Evolutionary conservation across 176 grass and related monocot species (phyloP), one percentile per base, ranked within the genome.

Genomic region (Elymus sibiricus): DNA sequence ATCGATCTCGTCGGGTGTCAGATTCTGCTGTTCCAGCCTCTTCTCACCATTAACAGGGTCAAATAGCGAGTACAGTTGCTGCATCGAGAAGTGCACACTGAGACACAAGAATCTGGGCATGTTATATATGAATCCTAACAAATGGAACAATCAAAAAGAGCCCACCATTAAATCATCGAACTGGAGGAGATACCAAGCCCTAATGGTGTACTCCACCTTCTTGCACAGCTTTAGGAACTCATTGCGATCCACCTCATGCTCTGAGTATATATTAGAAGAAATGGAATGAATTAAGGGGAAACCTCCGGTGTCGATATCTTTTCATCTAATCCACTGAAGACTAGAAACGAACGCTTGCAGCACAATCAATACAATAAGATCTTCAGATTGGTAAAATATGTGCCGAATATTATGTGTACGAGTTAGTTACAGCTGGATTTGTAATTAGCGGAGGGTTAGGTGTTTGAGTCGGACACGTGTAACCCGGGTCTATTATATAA

Each of bases 191-290:
- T 97, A 92, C 90, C 92, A 97, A 78, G 94, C 94, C 83, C 90
- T 64, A 61, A 97, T 87, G 11, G 92, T 88, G 88, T 92, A 94
- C 68, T 97, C 94, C 28, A 90, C 82, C 85, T 90, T 94, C 89
- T 94, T 94, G 87, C 91, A 93, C 19, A 97, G 82, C 89, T 90
- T 97, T 46, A 85, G n/a, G 78, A 97, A 97, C 79, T 92, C 94
- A 2, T 29, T 61, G 1, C 87, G 89, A 7, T 97, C 87, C 9
- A 9, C 28, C 38, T 90, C 87, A 58, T 84, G 84, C 87, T 90
- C 94, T 97, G 64, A 53, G 11, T 1, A 37, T 15, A 63, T 76
- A 81, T 47, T 47, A 7, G 15, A 82, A 9, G 31, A 21, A 58
- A 56, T 19, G 15, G 21, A 67, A 31, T 13, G 58, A 85, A 25